phyloP scores from a whole-genome alignment of 2,329 filamentous ascomycete genomes.

The Pseudogymnoascus sp. region DNA sequence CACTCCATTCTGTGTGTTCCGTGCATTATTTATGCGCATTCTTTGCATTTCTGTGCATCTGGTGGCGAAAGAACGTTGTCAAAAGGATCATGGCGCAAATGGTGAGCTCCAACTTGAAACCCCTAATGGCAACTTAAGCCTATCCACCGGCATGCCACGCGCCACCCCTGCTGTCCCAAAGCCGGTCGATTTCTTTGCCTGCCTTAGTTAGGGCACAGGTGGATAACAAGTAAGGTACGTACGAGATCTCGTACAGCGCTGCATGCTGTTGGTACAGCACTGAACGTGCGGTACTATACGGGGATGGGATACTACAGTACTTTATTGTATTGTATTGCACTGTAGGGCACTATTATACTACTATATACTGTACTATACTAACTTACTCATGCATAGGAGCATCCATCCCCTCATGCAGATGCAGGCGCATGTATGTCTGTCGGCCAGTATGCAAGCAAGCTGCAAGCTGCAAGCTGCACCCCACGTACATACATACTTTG shows the following conservation, averaged over 20 bases:
- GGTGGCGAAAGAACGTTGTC: background rate
- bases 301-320: background rate
- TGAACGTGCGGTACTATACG: background rate
- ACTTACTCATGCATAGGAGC: background rate
- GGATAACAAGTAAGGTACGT: background rate
- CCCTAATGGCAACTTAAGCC: background rate
- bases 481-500: slow-evolving; percentile 1
- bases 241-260: background rate
- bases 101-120: background rate
- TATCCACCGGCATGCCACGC: slow-evolving; percentile 1
- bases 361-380: too few species aligned
- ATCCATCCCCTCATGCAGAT: background rate
- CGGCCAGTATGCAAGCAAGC: background rate
- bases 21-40: background rate
- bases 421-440: slow-evolving; percentile 3
- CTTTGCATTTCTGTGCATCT: background rate
- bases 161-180: background rate
- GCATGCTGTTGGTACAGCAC: background rate
- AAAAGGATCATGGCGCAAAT: background rate
- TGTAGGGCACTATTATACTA: too few species aligned
- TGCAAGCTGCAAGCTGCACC: background rate
- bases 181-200: background rate
- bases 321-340: background rate
- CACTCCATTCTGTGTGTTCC: background rate
- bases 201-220: slow-evolving; percentile 1